A percentile compares a stretch with the other conserved stretches of the same genome.
Conservation (phyloP, 139 green algal species). For the Chlorella sp. region DNA sequence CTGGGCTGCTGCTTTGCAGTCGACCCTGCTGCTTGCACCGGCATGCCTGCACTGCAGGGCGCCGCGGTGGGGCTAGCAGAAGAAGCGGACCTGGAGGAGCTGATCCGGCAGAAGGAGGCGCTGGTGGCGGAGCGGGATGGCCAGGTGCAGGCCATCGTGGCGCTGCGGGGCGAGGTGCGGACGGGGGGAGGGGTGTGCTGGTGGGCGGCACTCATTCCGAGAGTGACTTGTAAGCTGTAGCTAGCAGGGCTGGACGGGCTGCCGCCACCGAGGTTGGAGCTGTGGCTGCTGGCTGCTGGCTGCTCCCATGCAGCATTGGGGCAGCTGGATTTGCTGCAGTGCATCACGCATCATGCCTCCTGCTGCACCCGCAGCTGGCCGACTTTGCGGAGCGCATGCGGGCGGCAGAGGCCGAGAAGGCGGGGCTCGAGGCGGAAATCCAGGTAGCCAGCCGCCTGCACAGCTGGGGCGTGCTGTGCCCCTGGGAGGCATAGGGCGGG, state of each 20-base stretch:
- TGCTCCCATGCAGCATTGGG: background rate
- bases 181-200: background rate
- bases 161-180: constrained; percentile 57
- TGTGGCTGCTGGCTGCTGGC: background rate
- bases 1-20: too few species aligned
- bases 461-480: too few species aligned
- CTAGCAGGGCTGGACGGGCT: too few species aligned
- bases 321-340: background rate
- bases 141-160: constrained; percentile 75
- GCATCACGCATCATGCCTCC: background rate
- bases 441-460: background rate
- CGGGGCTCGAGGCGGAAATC: constrained; percentile 75
- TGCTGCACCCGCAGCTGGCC: constrained; percentile 39
- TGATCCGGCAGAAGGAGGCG: constrained; percentile 86
- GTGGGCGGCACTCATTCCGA: too few species aligned
- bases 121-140: constrained; percentile 78
- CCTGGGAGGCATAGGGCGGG: too few species aligned
- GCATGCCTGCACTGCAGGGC: constrained; percentile 47
- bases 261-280: background rate
- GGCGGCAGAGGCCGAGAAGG: constrained; percentile 70
- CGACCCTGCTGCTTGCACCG: too few species aligned
- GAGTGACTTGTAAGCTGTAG: too few species aligned
- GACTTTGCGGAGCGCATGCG: constrained; percentile 78
- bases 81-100: constrained; percentile 83
- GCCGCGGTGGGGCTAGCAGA: constrained; percentile 71